Conservation (phyloP, 2,329 filamentous ascomycete genomes). For the Neocucurbitaria cava region DNA sequence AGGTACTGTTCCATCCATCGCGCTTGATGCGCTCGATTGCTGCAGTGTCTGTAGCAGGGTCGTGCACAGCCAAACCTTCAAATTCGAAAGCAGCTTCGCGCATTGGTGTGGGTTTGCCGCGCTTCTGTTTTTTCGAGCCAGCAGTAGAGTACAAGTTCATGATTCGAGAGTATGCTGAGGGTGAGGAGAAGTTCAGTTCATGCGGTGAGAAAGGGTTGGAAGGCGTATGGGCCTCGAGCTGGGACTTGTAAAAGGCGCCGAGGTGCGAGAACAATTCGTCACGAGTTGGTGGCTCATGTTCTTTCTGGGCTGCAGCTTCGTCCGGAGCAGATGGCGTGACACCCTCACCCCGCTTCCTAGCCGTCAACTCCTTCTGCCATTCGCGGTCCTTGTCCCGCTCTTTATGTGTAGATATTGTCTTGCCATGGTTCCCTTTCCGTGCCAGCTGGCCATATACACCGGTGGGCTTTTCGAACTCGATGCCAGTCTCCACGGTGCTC, state of each 20-base stretch:
- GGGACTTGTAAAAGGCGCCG: slow-evolving; percentile 80
- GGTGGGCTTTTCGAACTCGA: slow-evolving; percentile 88
- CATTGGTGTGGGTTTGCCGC: slow-evolving; percentile 74
- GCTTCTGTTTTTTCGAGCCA: slow-evolving; percentile 61
- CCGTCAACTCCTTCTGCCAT: slow-evolving; percentile 41
- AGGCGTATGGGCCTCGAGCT: slow-evolving; percentile 66
- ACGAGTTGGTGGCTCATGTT: slow-evolving; percentile 56
- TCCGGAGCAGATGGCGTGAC: slow-evolving; percentile 25
- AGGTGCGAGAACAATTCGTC: slow-evolving; percentile 78
- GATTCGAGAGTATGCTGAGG: slow-evolving; percentile 82
- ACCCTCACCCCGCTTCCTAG: slow-evolving; percentile 24
- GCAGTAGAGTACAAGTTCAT: slow-evolving; percentile 82
- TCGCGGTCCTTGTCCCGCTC: slow-evolving; percentile 50
- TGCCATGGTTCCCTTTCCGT: slow-evolving; percentile 65
- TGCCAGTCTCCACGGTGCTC: slow-evolving; percentile 86
- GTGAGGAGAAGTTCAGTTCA: slow-evolving; percentile 71
- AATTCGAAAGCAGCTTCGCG: slow-evolving; percentile 74
- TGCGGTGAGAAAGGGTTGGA: slow-evolving; percentile 52
- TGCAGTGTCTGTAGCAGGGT: slow-evolving; percentile 65
- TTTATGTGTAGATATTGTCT: slow-evolving; percentile 49
- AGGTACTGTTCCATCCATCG: slow-evolving; percentile 72
- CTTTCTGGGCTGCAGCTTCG: slow-evolving; percentile 11
- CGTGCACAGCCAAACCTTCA: slow-evolving; percentile 74
- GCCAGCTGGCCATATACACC: slow-evolving; percentile 83
- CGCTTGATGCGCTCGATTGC: slow-evolving; percentile 63